A percentile compares a stretch with the other conserved stretches of the same genome.
phyloP scores from a whole-genome alignment of 371 early-diverging fungal species.

The Nematocida ausubeli region DNA sequence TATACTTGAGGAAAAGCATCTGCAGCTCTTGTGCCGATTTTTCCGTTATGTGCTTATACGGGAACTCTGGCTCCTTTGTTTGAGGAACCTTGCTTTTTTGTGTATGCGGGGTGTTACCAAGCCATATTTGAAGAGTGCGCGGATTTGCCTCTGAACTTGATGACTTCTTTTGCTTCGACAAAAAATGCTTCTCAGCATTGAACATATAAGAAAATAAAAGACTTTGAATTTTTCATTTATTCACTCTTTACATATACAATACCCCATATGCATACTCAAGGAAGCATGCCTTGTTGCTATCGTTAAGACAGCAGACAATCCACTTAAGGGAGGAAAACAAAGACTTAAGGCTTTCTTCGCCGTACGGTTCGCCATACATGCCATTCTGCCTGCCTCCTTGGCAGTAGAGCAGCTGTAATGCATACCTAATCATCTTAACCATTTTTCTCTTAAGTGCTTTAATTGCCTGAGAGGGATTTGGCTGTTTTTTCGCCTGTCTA shows the following conservation, averaged over 20 bases:
- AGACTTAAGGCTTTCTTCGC: not conserved
- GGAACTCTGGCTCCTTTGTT: conserved; percentile 2
- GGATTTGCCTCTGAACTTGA: no score
- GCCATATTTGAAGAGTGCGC: conserved; percentile 16
- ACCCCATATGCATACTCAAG: not conserved
- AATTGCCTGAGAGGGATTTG: not conserved
- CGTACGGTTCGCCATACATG: not conserved
- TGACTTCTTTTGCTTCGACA: not conserved
- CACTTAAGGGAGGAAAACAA: conserved; percentile 30
- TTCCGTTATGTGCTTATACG: conserved; percentile 18
- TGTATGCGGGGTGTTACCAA: conserved; percentile 32
- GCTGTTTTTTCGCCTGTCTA: not conserved
- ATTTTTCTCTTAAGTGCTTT: conserved; percentile 20
- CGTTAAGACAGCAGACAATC: conserved; percentile 4
- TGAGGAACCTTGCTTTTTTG: not conserved
- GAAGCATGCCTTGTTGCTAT: conserved; percentile 2
- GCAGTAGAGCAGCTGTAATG: conserved; percentile 5
- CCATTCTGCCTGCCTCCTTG: not conserved
- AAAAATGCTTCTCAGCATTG: conserved; percentile 41
- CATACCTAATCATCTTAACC: not conserved
- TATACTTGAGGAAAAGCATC: not conserved
- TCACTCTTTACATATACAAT: not conserved
- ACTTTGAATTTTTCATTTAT: conserved; percentile 4
- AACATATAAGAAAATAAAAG: conserved; percentile 40
- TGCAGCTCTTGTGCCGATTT: conserved; percentile 16